Percentiles rank a stretch among this genome's conserved stretches.
Conservation (phyloP, 179 eudicot species). For the Actinidia polygama region DNA sequence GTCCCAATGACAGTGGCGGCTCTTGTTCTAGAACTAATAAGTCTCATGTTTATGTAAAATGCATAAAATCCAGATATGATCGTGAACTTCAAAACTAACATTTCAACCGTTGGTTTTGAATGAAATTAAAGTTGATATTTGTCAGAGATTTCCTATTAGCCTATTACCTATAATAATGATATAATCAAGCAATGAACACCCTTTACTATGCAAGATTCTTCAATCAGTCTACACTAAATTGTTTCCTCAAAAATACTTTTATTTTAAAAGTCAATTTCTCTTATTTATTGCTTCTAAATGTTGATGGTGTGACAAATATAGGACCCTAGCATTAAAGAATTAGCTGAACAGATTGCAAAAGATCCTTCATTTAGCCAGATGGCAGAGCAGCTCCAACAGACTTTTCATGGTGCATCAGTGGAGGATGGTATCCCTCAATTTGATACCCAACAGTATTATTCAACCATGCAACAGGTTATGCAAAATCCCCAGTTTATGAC, state of each 20-base stretch:
- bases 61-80: neutral
- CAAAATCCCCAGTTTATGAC: slow-evolving; percentile 97
- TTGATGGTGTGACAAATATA: slow-evolving; percentile 37
- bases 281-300: neutral
- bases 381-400: slow-evolving; percentile 97
- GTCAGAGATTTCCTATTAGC: no score
- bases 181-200: neutral
- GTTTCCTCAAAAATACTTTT: neutral
- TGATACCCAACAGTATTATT: slow-evolving; percentile 84
- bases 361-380: slow-evolving; percentile 96
- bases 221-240: no score
- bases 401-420: slow-evolving; percentile 67
- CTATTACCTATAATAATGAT: no score
- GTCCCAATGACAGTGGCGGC: no score
- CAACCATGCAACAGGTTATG: slow-evolving; percentile 99
- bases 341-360: slow-evolving; percentile 96
- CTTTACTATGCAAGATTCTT: neutral
- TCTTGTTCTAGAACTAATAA: neutral
- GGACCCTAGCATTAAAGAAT: slow-evolving; percentile 98
- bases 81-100: neutral
- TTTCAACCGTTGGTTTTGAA: neutral
- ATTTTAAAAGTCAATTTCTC: neutral
- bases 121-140: neutral
- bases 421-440: slow-evolving; percentile 78
- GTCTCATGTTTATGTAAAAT: neutral